phyloP scores from a whole-genome alignment of 345 rosid genomes.

The Syzygium jambos region DNA sequence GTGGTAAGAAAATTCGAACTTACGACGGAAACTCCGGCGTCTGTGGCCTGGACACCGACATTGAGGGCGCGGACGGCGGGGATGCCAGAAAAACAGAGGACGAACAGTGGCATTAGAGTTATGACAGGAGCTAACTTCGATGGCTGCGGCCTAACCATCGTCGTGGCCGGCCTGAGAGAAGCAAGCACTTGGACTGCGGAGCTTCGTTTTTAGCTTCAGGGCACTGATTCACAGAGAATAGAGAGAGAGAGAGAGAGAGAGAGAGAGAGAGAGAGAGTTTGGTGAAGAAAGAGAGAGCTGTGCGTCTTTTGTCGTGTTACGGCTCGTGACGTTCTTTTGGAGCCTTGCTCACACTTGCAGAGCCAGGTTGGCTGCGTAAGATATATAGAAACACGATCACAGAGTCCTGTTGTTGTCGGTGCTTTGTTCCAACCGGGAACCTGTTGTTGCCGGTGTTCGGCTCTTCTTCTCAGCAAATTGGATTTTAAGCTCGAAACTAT shows the following conservation, averaged over 20 bases:
- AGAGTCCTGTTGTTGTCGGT: not conserved
- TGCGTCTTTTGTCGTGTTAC: conserved; percentile 20
- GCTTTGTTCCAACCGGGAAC: not conserved
- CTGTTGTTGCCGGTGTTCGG: not conserved
- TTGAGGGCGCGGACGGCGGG: conserved; percentile 44
- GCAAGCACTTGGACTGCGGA: conserved; percentile 9
- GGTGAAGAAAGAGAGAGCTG: not conserved
- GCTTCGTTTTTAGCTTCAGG: conserved; percentile 20
- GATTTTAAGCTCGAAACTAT: not conserved
- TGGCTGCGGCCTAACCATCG: conserved; percentile 13
- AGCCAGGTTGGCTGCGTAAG: not conserved
- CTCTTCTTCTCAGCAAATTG: not conserved
- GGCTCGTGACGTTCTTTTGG: conserved; percentile 38
- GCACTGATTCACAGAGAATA: conserved; percentile 5
- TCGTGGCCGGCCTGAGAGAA: not conserved
- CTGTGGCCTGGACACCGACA: conserved; percentile 52
- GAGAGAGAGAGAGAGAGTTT: not conserved
- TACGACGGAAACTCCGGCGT: conserved; percentile 46
- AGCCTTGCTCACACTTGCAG: conserved; percentile 1
- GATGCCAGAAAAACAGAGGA: conserved; percentile 11
- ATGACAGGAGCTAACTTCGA: conserved; percentile 7
- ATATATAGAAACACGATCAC: not conserved
- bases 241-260: not conserved
- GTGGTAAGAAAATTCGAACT: not conserved
- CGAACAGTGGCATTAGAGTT: not conserved